Conservation (phyloP, 768 basidiomycete genomes). For the Leccinellum luteum region DNA sequence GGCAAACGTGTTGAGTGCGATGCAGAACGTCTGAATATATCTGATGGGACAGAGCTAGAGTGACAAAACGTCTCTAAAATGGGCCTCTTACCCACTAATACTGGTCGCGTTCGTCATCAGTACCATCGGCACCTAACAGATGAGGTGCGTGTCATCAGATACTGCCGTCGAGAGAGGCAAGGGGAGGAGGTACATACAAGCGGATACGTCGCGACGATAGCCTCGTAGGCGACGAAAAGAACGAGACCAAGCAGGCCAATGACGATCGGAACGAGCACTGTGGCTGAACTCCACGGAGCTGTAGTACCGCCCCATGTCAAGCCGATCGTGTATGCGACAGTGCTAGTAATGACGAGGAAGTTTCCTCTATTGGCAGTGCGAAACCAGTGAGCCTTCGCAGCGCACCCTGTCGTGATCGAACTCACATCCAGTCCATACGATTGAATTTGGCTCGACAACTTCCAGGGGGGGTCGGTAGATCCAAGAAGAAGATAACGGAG, state of each 20-base stretch:
- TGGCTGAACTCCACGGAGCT: constrained; percentile 39
- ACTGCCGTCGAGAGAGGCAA: neutral
- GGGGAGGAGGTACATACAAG: constrained; percentile 25
- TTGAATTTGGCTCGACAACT: constrained; percentile 30
- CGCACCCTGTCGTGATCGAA: neutral
- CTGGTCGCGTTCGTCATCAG: constrained; percentile 34
- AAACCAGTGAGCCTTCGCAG: neutral
- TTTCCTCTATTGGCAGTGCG: constrained; percentile 33
- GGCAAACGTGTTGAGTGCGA: constrained; percentile 18
- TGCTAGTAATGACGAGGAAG: constrained; percentile 30
- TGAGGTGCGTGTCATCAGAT: neutral
- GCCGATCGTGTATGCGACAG: constrained; percentile 29
- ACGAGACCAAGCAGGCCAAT: constrained; percentile 38
- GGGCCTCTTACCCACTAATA: constrained; percentile 21
- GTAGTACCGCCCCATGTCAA: constrained; percentile 44
- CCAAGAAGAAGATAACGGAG: constrained; percentile 27
- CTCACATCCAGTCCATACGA: constrained; percentile 41
- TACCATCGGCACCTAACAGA: constrained; percentile 31
- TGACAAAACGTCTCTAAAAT: neutral
- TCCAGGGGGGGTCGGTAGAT: constrained; percentile 35
- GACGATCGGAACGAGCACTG: constrained; percentile 42
- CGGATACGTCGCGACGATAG: constrained; percentile 30
- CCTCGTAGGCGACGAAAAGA: constrained; percentile 39
- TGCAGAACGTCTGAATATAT: constrained; percentile 33
- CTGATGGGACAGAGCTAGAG: neutral